Evolutionary conservation across 2,329 filamentous ascomycete species (phyloP), one percentile per base, ranked within the genome.

Genomic region (Monosporascus cannonballus): DNA sequence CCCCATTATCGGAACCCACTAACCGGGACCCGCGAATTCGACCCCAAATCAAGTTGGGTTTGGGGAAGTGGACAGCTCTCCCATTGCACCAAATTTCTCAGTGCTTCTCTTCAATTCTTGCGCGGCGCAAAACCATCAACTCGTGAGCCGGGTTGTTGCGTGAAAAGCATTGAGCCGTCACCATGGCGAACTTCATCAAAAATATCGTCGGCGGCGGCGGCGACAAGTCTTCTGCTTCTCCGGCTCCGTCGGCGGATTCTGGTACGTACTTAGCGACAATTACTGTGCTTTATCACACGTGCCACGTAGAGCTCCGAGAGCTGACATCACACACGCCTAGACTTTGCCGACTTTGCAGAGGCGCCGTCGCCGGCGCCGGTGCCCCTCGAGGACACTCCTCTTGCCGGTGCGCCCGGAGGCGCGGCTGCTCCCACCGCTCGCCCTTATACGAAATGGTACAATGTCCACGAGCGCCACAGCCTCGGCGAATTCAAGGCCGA

Each of bases 401-500:
- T 72, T 54, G 72, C 76, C 54, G 72, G 77, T 57, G 71, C 77
- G 52, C 69, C 78, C 48, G 62, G 66, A 34, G 67, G 71, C 18
- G 77, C 79, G 9, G 27, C 27, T 55, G 76, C 74, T 45, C 69
- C 73, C 47, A 76, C 78, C 45, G 71, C 69, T 44, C 74, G 77
- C 25, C 88, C 89, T 15, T 96, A 87, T 71, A 96, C 91, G 49
- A 90, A 90, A 77, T 99, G 94, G 94, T 99, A 97, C 76, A 90
- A 91, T 52, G 78, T 97, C 56, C 94, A 96, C 80, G 92, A 97
- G 80, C 90, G 94, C 66, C 85, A 92, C 65, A 85, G 85, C 25
- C 75, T 86, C 55, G 80, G 79, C 65, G 94, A 99, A 70, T 99
- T 99, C 79, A 85, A 85, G 73, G 81, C 86, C 64, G 94, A 99